Conservation (phyloP, 805 yeast species). For the Yarrowia sp. region DNA sequence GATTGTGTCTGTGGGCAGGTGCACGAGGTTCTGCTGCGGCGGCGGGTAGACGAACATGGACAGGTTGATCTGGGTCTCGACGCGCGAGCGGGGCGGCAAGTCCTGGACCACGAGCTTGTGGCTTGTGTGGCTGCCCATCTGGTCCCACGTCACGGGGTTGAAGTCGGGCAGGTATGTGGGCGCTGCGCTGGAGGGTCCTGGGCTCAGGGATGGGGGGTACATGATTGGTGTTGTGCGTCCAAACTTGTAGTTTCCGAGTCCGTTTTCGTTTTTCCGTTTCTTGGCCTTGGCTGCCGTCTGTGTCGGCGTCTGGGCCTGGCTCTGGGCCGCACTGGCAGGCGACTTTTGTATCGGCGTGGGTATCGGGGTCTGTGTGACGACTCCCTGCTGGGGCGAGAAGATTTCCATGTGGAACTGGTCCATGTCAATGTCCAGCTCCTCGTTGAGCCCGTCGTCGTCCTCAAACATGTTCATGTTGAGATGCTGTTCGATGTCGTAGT, state of each 20-base stretch:
- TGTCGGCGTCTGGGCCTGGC: no score
- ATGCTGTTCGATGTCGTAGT: conserved; percentile 32
- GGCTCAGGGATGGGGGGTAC: not conserved
- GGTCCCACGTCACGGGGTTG: conserved; percentile 2
- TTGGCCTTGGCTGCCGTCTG: not conserved
- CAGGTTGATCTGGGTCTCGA: conserved; percentile 91
- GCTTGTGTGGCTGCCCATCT: not conserved
- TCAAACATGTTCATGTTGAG: conserved; percentile 31
- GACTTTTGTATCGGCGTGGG: not conserved
- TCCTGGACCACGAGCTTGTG: conserved; percentile 37
- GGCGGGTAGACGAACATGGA: conserved; percentile 67
- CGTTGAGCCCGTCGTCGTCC: conserved; percentile 17
- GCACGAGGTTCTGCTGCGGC: conserved; percentile 68
- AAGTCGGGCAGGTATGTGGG: conserved; percentile 19
- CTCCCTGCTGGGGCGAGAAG: conserved; percentile 11
- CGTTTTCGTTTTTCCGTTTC: conserved; percentile 3
- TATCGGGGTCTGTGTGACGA: not conserved
- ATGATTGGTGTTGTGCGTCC: conserved; percentile 6
- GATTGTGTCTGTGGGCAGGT: conserved; percentile 81
- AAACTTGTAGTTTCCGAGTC: conserved; percentile 11
- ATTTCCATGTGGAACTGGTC: conserved; percentile 22
- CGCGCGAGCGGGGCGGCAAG: conserved; percentile 80
- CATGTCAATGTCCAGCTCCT: conserved; percentile 15
- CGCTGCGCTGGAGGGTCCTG: not conserved
- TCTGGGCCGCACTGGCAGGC: not conserved